phyloP scores from a whole-genome alignment of 2,329 filamentous ascomycete genomes.

The Talaromyces sp. region DNA sequence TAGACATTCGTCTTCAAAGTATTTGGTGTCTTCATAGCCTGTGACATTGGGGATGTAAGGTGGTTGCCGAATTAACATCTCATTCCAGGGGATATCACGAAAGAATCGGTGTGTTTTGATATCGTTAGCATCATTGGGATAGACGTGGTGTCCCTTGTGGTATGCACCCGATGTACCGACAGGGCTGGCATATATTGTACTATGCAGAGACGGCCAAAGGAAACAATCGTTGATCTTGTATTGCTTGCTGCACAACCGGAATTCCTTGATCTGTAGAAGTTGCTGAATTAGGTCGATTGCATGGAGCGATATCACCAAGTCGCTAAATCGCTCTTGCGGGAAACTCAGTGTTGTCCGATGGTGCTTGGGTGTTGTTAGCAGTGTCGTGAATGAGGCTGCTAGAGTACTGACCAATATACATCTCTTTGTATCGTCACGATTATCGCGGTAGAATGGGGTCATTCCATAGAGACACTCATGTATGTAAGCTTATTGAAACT shows the following conservation, averaged over 20 bases:
- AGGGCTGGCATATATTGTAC: conserved; percentile 14
- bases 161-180: conserved; percentile 28
- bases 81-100: conserved; percentile 70
- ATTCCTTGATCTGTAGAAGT: conserved; percentile 69
- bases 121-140: conserved; percentile 77
- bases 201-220: conserved; percentile 20
- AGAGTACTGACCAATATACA: conserved; percentile 66
- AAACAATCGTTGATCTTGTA: conserved; percentile 64
- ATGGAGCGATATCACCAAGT: conserved; percentile 58
- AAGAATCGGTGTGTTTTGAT: conserved; percentile 91
- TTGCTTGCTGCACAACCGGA: conserved; percentile 68
- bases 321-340: conserved; percentile 52
- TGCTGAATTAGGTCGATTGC: conserved; percentile 73
- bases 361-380: conserved; percentile 46
- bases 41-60: conserved; percentile 75
- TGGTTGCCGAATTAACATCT: conserved; percentile 64
- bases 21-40: conserved; percentile 70
- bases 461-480: conserved; percentile 78
- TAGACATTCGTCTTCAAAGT: conserved; percentile 66
- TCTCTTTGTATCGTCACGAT: conserved; percentile 76
- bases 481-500: background rate
- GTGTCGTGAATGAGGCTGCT: background rate
- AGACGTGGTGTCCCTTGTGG: conserved; percentile 62
- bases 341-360: conserved; percentile 69
- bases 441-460: conserved; percentile 82